These are phyloP conservation scores for Neopestalotiopsis rosae DNA, from an alignment of 2,329 filamentous ascomycete species.

Conservation along the genomic window DNA sequence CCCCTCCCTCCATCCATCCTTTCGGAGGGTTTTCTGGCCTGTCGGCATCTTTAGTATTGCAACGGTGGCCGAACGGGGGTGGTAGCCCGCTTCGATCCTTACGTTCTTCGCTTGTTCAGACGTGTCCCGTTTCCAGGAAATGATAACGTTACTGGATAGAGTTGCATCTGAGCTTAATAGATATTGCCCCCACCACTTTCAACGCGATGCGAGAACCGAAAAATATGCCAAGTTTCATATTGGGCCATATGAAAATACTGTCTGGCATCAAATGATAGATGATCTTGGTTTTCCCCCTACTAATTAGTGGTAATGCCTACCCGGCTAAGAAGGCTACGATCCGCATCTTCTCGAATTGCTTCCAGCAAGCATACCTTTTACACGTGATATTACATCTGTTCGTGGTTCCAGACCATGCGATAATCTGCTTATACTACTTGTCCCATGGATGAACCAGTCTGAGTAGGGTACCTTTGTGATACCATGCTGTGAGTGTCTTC, in stretches of 20 bases:
- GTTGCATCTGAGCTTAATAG: background rate
- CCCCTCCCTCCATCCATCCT: too few species aligned
- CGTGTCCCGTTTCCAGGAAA: slow-evolving; percentile 3
- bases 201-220: background rate
- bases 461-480: too few species aligned
- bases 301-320: too few species aligned
- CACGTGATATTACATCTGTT: too few species aligned
- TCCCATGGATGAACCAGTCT: background rate
- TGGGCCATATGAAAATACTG: too few species aligned
- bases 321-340: too few species aligned
- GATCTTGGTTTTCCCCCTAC: too few species aligned
- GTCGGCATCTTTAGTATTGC: background rate
- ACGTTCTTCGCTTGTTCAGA: background rate
- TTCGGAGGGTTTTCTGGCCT: background rate
- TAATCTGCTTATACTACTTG: background rate
- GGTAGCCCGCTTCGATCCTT: background rate
- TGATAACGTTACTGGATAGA: background rate
- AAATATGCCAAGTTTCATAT: background rate
- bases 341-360: too few species aligned
- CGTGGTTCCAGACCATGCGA: too few species aligned
- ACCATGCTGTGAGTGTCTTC: too few species aligned
- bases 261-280: too few species aligned
- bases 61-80: background rate
- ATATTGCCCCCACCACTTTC: background rate
- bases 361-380: too few species aligned